phyloP scores from a whole-genome alignment of 129 eudicot species.

The Gnaphalium uliginosum region DNA sequence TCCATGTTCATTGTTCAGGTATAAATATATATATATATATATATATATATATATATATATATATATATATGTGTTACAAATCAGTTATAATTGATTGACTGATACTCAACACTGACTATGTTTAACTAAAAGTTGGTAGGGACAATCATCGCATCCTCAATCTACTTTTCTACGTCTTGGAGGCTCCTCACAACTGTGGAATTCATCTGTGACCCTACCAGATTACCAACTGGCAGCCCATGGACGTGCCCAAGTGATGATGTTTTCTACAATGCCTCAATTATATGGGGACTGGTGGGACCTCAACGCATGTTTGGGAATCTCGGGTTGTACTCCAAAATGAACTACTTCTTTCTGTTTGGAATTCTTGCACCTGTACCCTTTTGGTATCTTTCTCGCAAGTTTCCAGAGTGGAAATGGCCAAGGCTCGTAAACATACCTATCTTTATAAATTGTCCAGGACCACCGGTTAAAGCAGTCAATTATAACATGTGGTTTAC shows the following conservation, averaged over 20 bases:
- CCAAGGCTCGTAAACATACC: constrained; percentile 57
- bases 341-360: constrained; percentile 78
- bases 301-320: constrained; percentile 77
- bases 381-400: constrained; percentile 58
- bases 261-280: constrained; percentile 84
- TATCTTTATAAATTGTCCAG: constrained; percentile 54
- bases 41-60: too few species aligned
- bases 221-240: constrained; percentile 69
- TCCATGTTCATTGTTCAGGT: constrained; percentile 70
- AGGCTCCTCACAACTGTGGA: constrained; percentile 71
- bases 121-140: constrained; percentile 46
- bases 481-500: constrained; percentile 70
- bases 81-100: background rate
- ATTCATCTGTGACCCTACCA: constrained; percentile 56
- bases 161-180: constrained; percentile 77
- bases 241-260: constrained; percentile 90
- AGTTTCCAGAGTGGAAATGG: constrained; percentile 72
- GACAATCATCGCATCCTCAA: constrained; percentile 48
- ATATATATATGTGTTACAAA: background rate
- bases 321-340: constrained; percentile 61
- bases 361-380: constrained; percentile 80
- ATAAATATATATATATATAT: background rate
- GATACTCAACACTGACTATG: background rate
- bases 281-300: constrained; percentile 91
- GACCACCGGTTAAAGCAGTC: constrained; percentile 67